phyloP scores from a whole-genome alignment of 495 filamentous ascomycete species.

The Lentithecium fluviatile region DNA sequence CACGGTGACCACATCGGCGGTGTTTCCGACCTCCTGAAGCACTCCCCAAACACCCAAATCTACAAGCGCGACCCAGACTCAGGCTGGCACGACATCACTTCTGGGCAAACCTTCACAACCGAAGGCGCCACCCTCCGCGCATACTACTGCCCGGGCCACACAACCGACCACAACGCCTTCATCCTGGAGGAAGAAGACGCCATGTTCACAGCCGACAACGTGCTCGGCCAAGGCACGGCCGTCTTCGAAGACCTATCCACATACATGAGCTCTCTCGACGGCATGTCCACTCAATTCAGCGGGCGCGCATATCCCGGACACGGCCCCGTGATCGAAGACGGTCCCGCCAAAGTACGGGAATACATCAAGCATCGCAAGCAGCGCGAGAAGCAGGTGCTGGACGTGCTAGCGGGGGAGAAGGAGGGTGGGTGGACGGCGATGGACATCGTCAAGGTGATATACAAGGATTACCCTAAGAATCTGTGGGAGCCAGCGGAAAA shows the following conservation, averaged over 20 bases:
- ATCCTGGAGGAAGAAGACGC: conserved; percentile 68
- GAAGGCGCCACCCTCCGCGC: conserved; percentile 77
- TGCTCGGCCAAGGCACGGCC: conserved; percentile 88
- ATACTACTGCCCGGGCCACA: conserved; percentile 79
- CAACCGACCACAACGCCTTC: conserved; percentile 74
- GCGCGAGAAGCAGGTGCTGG: conserved; percentile 79
- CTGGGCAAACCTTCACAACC: conserved; percentile 71
- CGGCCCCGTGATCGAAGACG: conserved; percentile 70
- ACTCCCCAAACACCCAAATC: conserved; percentile 59
- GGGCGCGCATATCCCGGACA: conserved; percentile 88
- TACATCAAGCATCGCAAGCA: conserved; percentile 79
- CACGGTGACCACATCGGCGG: conserved; percentile 84
- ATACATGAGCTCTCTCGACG: conserved; percentile 71
- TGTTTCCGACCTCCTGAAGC: conserved; percentile 59
- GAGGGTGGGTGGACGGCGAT: conserved; percentile 61
- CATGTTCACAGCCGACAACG: conserved; percentile 92
- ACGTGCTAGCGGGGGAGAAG: conserved; percentile 55
- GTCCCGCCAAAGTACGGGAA: conserved; percentile 63
- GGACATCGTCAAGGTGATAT: conserved; percentile 83
- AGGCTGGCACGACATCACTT: conserved; percentile 46
- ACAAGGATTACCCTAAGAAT: conserved; percentile 70
- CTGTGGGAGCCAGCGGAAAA: conserved; percentile 61
- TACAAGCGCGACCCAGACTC: conserved; percentile 52
- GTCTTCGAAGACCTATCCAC: conserved; percentile 80
- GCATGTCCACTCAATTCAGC: conserved; percentile 63